Conservation (phyloP, 768 basidiomycete species). For the Collybia nuda region DNA sequence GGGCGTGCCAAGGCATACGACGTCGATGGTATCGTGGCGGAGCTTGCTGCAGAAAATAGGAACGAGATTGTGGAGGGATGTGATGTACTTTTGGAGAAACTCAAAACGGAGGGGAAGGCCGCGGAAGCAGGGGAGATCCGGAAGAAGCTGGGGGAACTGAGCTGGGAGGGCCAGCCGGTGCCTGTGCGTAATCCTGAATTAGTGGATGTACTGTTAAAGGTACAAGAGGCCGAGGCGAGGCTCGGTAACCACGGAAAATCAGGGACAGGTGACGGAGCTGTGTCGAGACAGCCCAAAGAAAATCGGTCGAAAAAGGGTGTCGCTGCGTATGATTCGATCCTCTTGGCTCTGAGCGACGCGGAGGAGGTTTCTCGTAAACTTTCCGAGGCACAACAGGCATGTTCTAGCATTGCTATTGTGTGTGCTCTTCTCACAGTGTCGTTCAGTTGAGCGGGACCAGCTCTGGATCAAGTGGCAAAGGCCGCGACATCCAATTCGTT, state of each 20-base stretch:
- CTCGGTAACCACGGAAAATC: slow-evolving; percentile 40
- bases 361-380: slow-evolving; percentile 82
- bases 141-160: slow-evolving; percentile 57
- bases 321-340: slow-evolving; percentile 83
- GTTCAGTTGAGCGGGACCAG: slow-evolving; percentile 40
- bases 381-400: slow-evolving; percentile 81
- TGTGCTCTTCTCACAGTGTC: slow-evolving; percentile 3
- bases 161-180: slow-evolving; percentile 83
- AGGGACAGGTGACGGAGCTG: slow-evolving; percentile 24
- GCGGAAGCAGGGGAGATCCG: slow-evolving; percentile 36
- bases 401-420: slow-evolving; percentile 3
- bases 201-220: slow-evolving; percentile 80
- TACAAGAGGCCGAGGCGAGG: slow-evolving; percentile 73
- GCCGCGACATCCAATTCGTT: slow-evolving; percentile 79
- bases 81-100: slow-evolving; percentile 49
- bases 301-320: slow-evolving; percentile 69
- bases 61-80: slow-evolving; percentile 65
- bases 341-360: slow-evolving; percentile 85
- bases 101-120: slow-evolving; percentile 42
- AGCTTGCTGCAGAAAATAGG: slow-evolving; percentile 56
- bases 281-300: slow-evolving; percentile 16
- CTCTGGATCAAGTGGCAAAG: slow-evolving; percentile 28
- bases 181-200: slow-evolving; percentile 90
- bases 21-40: slow-evolving; percentile 69
- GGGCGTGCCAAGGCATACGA: slow-evolving; percentile 80